Percentiles rank a stretch among this genome's conserved stretches.
phyloP scores from a whole-genome alignment of 1,139 yeast species.

The Kurtzmaniella quercitrusa region DNA sequence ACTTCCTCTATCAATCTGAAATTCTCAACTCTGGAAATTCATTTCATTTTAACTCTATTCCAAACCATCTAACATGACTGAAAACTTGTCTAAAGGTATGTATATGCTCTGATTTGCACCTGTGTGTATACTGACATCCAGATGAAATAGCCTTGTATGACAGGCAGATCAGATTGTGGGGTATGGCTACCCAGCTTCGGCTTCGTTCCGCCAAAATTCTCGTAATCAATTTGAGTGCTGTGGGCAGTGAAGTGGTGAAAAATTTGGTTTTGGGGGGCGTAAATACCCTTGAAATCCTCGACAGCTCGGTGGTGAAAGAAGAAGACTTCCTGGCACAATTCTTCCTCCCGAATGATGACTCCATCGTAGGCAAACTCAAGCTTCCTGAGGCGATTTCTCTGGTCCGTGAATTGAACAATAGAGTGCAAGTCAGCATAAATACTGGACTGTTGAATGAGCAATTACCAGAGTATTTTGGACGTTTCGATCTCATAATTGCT shows the following conservation, averaged over 20 bases:
- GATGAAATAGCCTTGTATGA: constrained; percentile 93
- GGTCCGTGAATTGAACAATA: constrained; percentile 70
- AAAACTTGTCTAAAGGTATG: background rate
- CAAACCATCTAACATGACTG: background rate
- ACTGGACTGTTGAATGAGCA: constrained; percentile 23
- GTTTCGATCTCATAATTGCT: constrained; percentile 70
- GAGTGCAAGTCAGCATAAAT: constrained; percentile 55
- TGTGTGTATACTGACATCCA: constrained; percentile 6
- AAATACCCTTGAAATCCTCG: constrained; percentile 71
- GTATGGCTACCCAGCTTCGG: constrained; percentile 83
- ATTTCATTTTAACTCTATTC: too few species aligned
- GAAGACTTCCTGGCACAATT: constrained; percentile 77
- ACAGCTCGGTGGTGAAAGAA: constrained; percentile 48
- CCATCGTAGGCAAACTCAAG: constrained; percentile 45
- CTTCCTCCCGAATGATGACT: constrained; percentile 56
- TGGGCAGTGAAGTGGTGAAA: constrained; percentile 78
- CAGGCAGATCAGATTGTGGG: constrained; percentile 95
- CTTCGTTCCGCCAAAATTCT: constrained; percentile 72
- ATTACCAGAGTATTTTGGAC: constrained; percentile 40
- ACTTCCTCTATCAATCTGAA: too few species aligned
- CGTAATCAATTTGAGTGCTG: constrained; percentile 62
- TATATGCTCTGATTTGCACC: background rate
- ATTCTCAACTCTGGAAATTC: too few species aligned
- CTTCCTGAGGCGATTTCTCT: constrained; percentile 51
- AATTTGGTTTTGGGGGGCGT: constrained; percentile 87